Base-by-base conservation (phyloP, 1,139 yeast species). In the Yamadazyma taylorii region DNA sequence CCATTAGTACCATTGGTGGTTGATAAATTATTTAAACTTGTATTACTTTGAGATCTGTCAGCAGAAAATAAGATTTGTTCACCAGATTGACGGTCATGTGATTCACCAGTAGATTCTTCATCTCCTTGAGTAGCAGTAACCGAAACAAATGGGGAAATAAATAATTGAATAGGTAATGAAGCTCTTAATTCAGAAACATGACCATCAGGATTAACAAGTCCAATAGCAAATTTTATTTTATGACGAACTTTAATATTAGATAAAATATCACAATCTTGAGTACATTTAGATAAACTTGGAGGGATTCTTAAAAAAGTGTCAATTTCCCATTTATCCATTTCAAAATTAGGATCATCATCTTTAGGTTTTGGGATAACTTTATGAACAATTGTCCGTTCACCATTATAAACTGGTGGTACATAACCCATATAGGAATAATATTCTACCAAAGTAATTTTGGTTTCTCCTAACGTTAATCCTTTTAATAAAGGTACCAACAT, bases 71-170 rank as follows among this genome's bases (percentile, higher is more conserved):
- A 47, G 3, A 58, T 43, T 33, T 69, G 71, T 37, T 68, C 73
- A 13, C 56, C 52, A n/a, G 14, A 4, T 16, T 15, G 21, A 6
- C 4, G 27, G 25, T 14, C 4, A 24, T 28, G 12, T 19, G 24
- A 11, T 23, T 17, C 55, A 3, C 24, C n/a, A 5, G 19, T n/a
- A 9, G n/a, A 6, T 12, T 44, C 49, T 3, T 42, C 46, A 2
- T 40, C 48, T 5, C 22, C 38, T 22, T 37, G 34, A 6, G 30
- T 21, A 10, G 29, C 42, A 19, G 32, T 19, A 12, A 85, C 70
- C 0, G 90, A 75, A 5, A 92, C 86, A 56, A 85, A 86, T 2
- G 97, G 97, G 12, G 90, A 81, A 23, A 85, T 82, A 55, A 79
- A 83, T 26, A 85, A 60, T 34, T 69, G 71, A 6, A 85, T 64